phyloP scores from a whole-genome alignment of 805 yeast species.

The Candida suzukii region DNA sequence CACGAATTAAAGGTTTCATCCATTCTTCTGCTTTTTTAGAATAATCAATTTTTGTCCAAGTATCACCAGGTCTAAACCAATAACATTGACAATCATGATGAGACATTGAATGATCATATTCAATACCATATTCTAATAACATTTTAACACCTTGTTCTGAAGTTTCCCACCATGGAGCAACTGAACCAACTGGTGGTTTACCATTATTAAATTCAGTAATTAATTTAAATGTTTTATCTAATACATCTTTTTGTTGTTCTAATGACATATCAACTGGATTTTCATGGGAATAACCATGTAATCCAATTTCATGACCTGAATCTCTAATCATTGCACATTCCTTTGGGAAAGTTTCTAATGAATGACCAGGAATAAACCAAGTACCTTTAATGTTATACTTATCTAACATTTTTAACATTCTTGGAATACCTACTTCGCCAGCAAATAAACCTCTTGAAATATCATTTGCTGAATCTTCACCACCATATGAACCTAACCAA shows the following conservation, averaged over 20 bases:
- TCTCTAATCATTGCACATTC: conserved; percentile 28
- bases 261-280: conserved; percentile 28
- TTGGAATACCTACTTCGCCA: conserved; percentile 29
- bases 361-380: conserved; percentile 32
- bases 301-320: conserved; percentile 29
- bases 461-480: conserved; percentile 29
- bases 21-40: conserved; percentile 26
- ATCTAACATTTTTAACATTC: conserved; percentile 26
- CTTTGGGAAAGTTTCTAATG: conserved; percentile 31
- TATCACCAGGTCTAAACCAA: conserved; percentile 29
- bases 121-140: conserved; percentile 28
- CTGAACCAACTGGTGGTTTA: conserved; percentile 28
- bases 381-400: conserved; percentile 30
- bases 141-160: conserved; percentile 26
- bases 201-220: conserved; percentile 27
- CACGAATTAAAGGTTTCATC: conserved; percentile 29
- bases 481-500: conserved; percentile 32
- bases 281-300: conserved; percentile 32
- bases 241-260: conserved; percentile 28
- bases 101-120: conserved; percentile 30
- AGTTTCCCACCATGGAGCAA: conserved; percentile 34
- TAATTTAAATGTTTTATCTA: conserved; percentile 25
- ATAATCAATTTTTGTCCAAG: conserved; percentile 31
- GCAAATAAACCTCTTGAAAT: conserved; percentile 31
- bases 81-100: conserved; percentile 31